Evolutionary conservation across 345 rosid species (phyloP).

Genomic region (Ricinus communis): DNA sequence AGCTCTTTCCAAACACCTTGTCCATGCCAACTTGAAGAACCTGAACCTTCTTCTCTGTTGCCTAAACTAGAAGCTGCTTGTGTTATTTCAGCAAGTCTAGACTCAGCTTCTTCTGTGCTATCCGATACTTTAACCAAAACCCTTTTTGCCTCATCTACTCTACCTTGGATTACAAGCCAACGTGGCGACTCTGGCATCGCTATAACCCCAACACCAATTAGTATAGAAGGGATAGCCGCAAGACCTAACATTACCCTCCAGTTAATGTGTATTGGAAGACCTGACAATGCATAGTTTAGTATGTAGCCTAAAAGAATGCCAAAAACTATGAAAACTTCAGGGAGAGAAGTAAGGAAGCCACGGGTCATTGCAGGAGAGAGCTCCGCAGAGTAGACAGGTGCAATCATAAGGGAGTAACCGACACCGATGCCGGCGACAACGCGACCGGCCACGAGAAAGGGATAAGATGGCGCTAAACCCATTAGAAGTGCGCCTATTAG

Average conservation of each 20-base stretch:
- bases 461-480: constrained; percentile 52
- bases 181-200: constrained; percentile 58
- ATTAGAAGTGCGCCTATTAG: constrained; percentile 49
- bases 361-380: constrained; percentile 47
- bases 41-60: constrained; percentile 4
- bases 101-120: constrained; percentile 46
- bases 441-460: constrained; percentile 53
- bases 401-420: constrained; percentile 63
- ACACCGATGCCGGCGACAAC: constrained; percentile 57
- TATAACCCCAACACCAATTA: constrained; percentile 35
- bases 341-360: constrained; percentile 61
- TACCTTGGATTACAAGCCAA: constrained; percentile 60
- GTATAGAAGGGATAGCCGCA: constrained; percentile 39
- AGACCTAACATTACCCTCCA: constrained; percentile 59
- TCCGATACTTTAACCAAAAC: constrained; percentile 45
- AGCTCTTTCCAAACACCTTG: constrained; percentile 65
- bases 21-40: constrained; percentile 26
- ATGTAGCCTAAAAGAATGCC: constrained; percentile 56
- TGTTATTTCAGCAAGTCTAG: constrained; percentile 48
- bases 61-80: constrained; percentile 29
- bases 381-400: constrained; percentile 53
- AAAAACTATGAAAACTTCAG: constrained; percentile 52
- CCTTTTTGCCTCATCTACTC: constrained; percentile 40
- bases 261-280: constrained; percentile 38
- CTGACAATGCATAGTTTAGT: constrained; percentile 39